Evolutionary conservation across 2,329 filamentous ascomycete genomes (phyloP).

Genomic region (Amauroascus verrucosus): DNA sequence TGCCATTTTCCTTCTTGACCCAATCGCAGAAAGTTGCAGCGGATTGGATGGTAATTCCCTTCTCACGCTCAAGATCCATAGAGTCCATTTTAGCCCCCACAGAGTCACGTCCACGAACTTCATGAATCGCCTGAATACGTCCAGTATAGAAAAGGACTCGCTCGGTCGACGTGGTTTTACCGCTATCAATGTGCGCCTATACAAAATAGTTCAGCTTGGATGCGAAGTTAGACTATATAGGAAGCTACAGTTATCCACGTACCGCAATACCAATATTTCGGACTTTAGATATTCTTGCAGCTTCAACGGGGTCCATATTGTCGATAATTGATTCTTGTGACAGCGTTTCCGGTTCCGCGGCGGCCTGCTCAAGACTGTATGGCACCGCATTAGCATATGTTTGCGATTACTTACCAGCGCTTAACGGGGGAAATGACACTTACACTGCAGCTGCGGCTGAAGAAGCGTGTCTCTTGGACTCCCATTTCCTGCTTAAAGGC

Average conservation of each 20-base stretch:
- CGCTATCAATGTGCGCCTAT: conserved; percentile 86
- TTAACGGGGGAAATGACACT: conserved; percentile 15
- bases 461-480: conserved; percentile 36
- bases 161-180: conserved; percentile 94
- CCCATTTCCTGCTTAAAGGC: conserved; percentile 32
- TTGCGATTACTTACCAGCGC: background rate
- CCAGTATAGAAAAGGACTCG: conserved; percentile 97
- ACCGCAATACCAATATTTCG: conserved; percentile 97
- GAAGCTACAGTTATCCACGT: conserved; percentile 27
- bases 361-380: conserved; percentile 47
- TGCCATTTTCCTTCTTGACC: conserved; percentile 72
- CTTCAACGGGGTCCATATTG: conserved; percentile 72
- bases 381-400: conserved; percentile 13
- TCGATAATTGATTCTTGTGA: conserved; percentile 60
- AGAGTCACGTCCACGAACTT: conserved; percentile 78
- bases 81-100: conserved; percentile 99
- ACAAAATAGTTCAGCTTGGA: conserved; percentile 12
- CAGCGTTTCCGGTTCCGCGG: conserved; percentile 46
- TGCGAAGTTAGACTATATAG: too few relatives aligned
- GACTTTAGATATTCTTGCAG: conserved; percentile 64
- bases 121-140: conserved; percentile 92
- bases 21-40: conserved; percentile 97
- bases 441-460: conserved; percentile 38
- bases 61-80: conserved; percentile 96
- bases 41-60: conserved; percentile 98